A percentile compares a stretch with the other conserved stretches of the same genome.
These are phyloP conservation scores for Sporobolomyces phaffii DNA, from an alignment of 768 basidiomycete genomes.

Conservation along the genomic window DNA sequence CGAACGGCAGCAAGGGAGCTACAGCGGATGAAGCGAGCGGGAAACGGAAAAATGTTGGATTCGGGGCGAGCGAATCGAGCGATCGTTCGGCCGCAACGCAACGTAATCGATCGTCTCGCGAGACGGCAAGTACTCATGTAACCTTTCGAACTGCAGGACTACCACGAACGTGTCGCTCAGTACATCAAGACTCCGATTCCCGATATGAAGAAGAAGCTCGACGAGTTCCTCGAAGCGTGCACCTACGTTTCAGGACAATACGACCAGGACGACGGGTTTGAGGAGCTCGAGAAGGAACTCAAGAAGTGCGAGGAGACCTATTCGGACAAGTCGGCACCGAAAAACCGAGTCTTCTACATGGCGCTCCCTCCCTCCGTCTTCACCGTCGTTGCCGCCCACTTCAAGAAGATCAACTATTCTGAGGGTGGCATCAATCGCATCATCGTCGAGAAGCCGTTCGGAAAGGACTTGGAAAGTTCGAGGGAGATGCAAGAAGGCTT, in stretches of 20 bases:
- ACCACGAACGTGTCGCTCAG: slow-evolving; percentile 71
- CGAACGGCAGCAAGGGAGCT: too few relatives aligned
- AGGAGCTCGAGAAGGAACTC: slow-evolving; percentile 67
- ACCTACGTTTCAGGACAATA: slow-evolving; percentile 83
- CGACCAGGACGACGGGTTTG: slow-evolving; percentile 74
- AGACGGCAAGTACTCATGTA: too few relatives aligned
- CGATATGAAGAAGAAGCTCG: slow-evolving; percentile 58
- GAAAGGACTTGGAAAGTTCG: slow-evolving; percentile 83
- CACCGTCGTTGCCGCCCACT: slow-evolving; percentile 72
- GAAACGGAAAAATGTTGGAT: too few relatives aligned
- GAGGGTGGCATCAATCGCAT: slow-evolving; percentile 74
- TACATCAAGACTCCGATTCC: slow-evolving; percentile 74
- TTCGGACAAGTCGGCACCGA: slow-evolving; percentile 59
- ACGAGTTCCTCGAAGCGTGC: slow-evolving; percentile 74
- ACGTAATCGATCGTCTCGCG: too few relatives aligned
- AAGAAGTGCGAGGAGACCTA: slow-evolving; percentile 70
- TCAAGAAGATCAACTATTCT: slow-evolving; percentile 74
- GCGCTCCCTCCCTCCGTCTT: slow-evolving; percentile 97
- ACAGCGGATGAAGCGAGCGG: neutral
- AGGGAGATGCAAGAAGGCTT: slow-evolving; percentile 68
- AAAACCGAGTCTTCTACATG: slow-evolving; percentile 88
- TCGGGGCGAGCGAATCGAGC: too few relatives aligned
- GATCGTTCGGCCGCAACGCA: too few relatives aligned
- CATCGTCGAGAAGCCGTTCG: slow-evolving; percentile 98
- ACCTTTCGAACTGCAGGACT: slow-evolving; percentile 53